These are phyloP conservation scores for Talinum fruticosum DNA, from an alignment of 148 eudicot genomes.

Conservation along the genomic window DNA sequence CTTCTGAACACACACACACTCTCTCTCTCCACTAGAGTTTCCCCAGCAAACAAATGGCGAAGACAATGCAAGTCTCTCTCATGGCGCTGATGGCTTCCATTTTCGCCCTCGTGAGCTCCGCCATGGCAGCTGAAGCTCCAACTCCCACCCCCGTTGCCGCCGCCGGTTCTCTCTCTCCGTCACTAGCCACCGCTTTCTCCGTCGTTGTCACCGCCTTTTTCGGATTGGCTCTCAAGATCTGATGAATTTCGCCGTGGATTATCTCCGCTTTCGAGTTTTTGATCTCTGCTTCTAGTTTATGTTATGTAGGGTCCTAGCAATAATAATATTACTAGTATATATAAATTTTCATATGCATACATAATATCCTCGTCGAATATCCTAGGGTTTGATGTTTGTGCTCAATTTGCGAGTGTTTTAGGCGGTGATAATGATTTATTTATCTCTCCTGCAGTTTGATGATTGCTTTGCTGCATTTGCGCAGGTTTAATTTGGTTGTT, in stretches of 20 bases:
- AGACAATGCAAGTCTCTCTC: conserved; percentile 19
- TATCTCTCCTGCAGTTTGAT: background rate
- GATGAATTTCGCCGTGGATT: conserved; percentile 18
- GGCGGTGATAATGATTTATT: background rate
- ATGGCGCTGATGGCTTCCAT: conserved; percentile 27
- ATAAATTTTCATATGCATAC: background rate
- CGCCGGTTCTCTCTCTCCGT: conserved; percentile 38
- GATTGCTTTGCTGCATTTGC: background rate
- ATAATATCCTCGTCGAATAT: background rate
- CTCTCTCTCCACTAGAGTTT: background rate
- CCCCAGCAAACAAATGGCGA: conserved; percentile 37
- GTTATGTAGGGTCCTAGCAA: background rate
- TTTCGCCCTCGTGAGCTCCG: conserved; percentile 31
- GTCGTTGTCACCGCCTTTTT: conserved; percentile 33
- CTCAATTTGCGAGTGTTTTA: background rate
- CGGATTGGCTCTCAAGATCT: conserved; percentile 47
- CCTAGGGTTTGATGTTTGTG: conserved; percentile 1
- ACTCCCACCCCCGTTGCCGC: conserved; percentile 58
- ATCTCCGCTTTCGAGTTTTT: background rate
- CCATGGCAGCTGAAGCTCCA: conserved; percentile 53
- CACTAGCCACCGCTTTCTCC: conserved; percentile 35
- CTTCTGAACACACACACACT: background rate
- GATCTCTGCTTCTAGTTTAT: background rate
- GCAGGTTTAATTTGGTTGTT: background rate
- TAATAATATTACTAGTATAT: conserved; percentile 2